Base-by-base conservation (phyloP, 78 protist genomes). In the Pelomyxa schiedti region DNA sequence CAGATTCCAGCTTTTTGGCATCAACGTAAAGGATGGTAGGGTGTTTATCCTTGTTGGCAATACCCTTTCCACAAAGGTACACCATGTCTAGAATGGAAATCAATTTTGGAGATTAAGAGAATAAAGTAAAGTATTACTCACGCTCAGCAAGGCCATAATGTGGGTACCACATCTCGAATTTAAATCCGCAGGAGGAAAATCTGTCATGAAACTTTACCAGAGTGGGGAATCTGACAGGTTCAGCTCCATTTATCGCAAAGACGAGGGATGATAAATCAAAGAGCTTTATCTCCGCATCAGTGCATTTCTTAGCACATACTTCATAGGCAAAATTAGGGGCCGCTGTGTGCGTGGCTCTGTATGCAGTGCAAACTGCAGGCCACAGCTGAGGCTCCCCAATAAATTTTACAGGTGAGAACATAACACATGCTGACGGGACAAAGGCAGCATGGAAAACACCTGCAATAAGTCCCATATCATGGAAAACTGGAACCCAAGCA, bases 311-410 rank as follows among this genome's bases (percentile, higher is more conserved):
- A 30, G 73, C 70, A 6, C 24, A 4, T 26, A 71, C 26, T 4
- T 78, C 83, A 5, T 75, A 78, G 30, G 82, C 82, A 75, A 78
- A 78, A 74, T 78, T 78, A 16, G 82, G 82, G 24, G 83, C 82
- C 30, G 83, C 82, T 3, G 82, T 22, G 52, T 76, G 7, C n/a
- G 75, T 80, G 9, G 78, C 80, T 6, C 76, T 80, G 9, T 3
- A 72, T 8, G 73, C 76, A 16, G 78, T 38, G 43, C 73, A 53
- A 6, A 64, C 73, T 63, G 4, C 4, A 30, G 66, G 66, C 82
- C 82, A 78, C 9, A 24, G 9, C 26, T 5, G 5, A 7, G 82
- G 82, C 35, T 78, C 53, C 63, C 66, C 38, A 22, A 78, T 64
- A 40, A 78, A 78, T 9, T 4, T 30, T 28, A 74, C 6, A 7